Base-by-base conservation (phyloP, 805 yeast species). In the Kodamaea laetipori region DNA sequence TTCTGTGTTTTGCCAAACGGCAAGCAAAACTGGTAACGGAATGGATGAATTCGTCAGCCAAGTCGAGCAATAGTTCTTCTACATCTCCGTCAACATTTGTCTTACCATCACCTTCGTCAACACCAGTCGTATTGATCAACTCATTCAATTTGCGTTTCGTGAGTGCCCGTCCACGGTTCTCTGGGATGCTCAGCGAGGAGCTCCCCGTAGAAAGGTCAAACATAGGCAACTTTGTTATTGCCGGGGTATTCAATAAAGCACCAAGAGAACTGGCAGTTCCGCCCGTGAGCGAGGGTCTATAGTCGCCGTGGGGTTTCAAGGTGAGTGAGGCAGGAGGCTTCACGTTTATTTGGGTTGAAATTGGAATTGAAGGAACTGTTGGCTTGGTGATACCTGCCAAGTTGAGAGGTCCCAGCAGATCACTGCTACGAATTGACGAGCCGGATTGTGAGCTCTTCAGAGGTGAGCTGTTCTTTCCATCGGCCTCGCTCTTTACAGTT, bases 41-140 rank as follows among this genome's bases (percentile, higher is more conserved):
- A 6, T 86, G 78, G 11, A 94, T 94, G 59, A 94, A 94, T 59
- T 94, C 98, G 64, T 94, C 99, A 0, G 99, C 97, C 37, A 94
- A 69, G 63, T 94, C 99, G 34, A 94, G 71, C 26, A 94, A 67
- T 30, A 94, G 68, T 54, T 92, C 98, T 63, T 90, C 97, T 12
- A 89, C 96, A 64, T 94, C 97, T 19, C 97, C 98, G 63, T 92
- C 99, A 45, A 94, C 86, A 4, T 77, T 76, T 4, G 95, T 82
- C 55, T 90, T 95, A 12, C 92, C 86, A 58, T 92, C 97, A 32
- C 96, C 97, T 61, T 84, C 94, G 60, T 86, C 92, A 2, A 83
- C 79, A 5, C 90, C 94, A 11, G 83, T 86, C 2, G 87, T 80
- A 57, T 82, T 80, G 5, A 94, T 94, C 47, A 94, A 73, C 60